Percentiles rank a stretch among this genome's conserved stretches.
phyloP scores from a whole-genome alignment of 305 asterid species.

The Andrographis paniculata region DNA sequence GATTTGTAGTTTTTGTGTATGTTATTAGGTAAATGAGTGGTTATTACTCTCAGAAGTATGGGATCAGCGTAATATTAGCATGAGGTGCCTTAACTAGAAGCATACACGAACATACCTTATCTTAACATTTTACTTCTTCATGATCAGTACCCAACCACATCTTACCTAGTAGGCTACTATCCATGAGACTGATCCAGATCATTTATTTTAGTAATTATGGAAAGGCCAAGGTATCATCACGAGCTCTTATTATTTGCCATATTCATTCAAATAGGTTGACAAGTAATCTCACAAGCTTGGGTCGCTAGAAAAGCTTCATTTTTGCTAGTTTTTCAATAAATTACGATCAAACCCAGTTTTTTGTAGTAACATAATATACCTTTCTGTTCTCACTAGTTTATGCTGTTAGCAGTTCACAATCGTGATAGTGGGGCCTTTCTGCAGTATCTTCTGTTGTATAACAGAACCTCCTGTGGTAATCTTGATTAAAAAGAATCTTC shows the following conservation, averaged over 20 bases:
- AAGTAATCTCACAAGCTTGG: not conserved
- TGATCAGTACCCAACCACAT: constrained; percentile 2
- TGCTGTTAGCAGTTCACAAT: too few relatives aligned
- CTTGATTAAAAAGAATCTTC: not conserved
- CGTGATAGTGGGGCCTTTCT: not conserved
- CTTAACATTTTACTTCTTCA: constrained; percentile 6
- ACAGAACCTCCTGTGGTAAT: not conserved
- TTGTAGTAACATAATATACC: too few relatives aligned
- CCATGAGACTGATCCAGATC: constrained; percentile 3
- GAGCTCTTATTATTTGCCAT: constrained; percentile 2
- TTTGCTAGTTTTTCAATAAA: too few relatives aligned
- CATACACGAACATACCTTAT: too few relatives aligned
- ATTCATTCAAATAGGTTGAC: not conserved
- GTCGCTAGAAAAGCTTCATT: not conserved
- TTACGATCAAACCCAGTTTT: too few relatives aligned
- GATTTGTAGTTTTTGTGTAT: too few relatives aligned
- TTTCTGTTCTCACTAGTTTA: too few relatives aligned
- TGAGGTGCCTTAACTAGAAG: too few relatives aligned
- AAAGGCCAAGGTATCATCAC: not conserved
- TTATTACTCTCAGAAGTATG: too few relatives aligned
- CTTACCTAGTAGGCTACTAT: constrained; percentile 8
- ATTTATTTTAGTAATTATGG: constrained; percentile 5
- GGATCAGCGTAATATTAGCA: too few relatives aligned
- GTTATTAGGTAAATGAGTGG: too few relatives aligned
- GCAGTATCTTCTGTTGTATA: constrained; percentile 7